These are phyloP conservation scores for Hypericum androsaemum DNA, from an alignment of 345 rosid species.

Conservation along the genomic window DNA sequence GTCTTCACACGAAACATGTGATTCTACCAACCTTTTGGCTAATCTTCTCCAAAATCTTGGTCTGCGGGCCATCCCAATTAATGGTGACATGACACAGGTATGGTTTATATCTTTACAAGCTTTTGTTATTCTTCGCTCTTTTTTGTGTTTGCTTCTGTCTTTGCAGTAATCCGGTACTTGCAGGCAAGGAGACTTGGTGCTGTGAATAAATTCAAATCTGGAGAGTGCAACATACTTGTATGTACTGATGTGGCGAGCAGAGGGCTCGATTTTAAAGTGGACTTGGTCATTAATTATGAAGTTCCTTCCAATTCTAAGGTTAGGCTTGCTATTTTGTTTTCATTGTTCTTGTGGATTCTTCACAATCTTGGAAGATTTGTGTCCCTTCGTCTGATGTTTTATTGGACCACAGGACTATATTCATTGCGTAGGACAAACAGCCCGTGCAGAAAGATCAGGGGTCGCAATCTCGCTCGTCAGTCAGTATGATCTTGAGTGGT, in stretches of 20 bases:
- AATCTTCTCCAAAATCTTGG: slow-evolving; percentile 78
- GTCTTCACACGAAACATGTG: slow-evolving; percentile 92
- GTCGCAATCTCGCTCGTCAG: slow-evolving; percentile 81
- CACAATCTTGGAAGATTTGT: too few species aligned
- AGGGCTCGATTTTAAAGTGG: slow-evolving; percentile 99
- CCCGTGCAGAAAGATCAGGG: slow-evolving; percentile 97
- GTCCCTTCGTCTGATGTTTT: too few species aligned
- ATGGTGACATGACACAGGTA: slow-evolving; percentile 97
- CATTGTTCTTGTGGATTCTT: neutral
- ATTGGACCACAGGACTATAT: slow-evolving; percentile 58
- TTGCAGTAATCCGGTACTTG: neutral
- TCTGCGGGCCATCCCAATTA: slow-evolving; percentile 83
- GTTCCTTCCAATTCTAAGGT: slow-evolving; percentile 83
- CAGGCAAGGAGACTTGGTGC: slow-evolving; percentile 97
- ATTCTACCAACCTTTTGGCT: slow-evolving; percentile 68
- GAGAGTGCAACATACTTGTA: slow-evolving; percentile 84
- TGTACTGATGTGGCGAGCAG: slow-evolving; percentile 98
- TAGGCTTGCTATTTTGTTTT: slow-evolving; percentile 5
- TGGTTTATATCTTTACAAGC: neutral
- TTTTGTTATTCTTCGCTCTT: too few species aligned
- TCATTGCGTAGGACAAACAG: slow-evolving; percentile 83
- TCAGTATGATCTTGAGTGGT: slow-evolving; percentile 94
- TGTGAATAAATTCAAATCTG: slow-evolving; percentile 85
- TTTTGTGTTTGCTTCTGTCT: neutral
- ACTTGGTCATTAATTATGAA: slow-evolving; percentile 87